Conservation (phyloP, 257 asterid species). For the Scutellaria barbata region DNA sequence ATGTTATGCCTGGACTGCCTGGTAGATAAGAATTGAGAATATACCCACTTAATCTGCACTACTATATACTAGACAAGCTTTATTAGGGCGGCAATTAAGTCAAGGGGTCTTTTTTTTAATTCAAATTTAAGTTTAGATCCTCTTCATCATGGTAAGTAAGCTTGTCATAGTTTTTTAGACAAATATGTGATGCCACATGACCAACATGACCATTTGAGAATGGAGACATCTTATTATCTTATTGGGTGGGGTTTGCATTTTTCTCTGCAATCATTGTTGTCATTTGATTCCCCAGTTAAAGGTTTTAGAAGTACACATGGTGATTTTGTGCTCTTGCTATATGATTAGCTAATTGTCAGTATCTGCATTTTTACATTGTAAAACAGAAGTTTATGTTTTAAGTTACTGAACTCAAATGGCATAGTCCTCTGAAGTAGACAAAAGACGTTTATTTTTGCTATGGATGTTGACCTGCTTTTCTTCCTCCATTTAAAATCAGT, state of each 20-base stretch:
- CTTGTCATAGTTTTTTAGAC: too few species aligned
- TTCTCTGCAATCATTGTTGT: not conserved
- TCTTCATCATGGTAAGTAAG: too few species aligned
- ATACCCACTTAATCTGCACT: too few species aligned
- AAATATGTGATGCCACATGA: not conserved
- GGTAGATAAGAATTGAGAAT: too few species aligned
- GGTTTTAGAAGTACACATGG: not conserved
- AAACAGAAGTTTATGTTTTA: not conserved
- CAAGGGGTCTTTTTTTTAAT: too few species aligned
- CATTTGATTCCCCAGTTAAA: not conserved
- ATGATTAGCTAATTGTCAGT: not conserved
- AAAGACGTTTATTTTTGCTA: not conserved
- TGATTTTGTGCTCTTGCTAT: not conserved
- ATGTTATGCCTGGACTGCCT: too few species aligned
- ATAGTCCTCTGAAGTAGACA: not conserved
- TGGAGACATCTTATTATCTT: not conserved
- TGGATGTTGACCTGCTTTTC: not conserved
- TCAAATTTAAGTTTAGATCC: too few species aligned
- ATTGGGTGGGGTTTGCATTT: not conserved
- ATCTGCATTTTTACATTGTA: not conserved
- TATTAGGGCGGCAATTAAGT: too few species aligned
- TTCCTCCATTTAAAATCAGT: conserved; percentile 12
- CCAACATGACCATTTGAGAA: not conserved
- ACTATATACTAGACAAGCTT: too few species aligned
- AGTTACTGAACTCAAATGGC: not conserved